A percentile compares a stretch with the other conserved stretches of the same genome.
Evolutionary conservation across 2,329 filamentous ascomycete species (phyloP).

Genomic region (Blumeria hordei): DNA sequence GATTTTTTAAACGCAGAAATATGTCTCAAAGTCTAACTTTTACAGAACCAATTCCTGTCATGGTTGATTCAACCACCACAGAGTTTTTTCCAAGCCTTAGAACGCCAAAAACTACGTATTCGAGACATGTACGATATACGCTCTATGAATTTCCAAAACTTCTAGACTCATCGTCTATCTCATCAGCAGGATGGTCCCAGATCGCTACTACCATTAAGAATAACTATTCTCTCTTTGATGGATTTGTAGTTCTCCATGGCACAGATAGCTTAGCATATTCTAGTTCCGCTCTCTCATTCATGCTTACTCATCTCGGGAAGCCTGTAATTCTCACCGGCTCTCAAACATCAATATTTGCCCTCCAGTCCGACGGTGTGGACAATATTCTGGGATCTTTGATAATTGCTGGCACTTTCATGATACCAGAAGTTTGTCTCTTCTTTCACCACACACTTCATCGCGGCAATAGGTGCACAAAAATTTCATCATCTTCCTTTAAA

Average conservation of each 20-base stretch:
- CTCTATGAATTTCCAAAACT: constrained; percentile 44
- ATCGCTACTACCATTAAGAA: constrained; percentile 32
- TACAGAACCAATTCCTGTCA: constrained; percentile 14
- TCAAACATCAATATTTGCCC: constrained; percentile 42
- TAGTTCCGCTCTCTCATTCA: constrained; percentile 46
- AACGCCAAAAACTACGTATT: constrained; percentile 38
- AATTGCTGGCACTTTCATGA: constrained; percentile 49
- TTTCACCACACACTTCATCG: constrained; percentile 49
- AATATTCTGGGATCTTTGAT: constrained; percentile 47
- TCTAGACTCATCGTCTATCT: constrained; percentile 47
- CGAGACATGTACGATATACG: constrained; percentile 39
- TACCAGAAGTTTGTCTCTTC: constrained; percentile 50
- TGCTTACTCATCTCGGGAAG: constrained; percentile 48
- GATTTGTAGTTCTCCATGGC: constrained; percentile 47
- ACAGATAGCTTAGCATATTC: constrained; percentile 49
- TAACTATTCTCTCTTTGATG: constrained; percentile 47
- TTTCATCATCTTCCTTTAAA: constrained; percentile 42
- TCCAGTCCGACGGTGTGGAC: constrained; percentile 48
- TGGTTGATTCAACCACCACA: constrained; percentile 8
- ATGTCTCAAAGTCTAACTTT: constrained; percentile 1
- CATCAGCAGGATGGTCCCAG: constrained; percentile 45
- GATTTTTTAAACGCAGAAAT: constrained; percentile 3
- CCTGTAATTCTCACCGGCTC: constrained; percentile 39
- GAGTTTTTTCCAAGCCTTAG: constrained; percentile 17
- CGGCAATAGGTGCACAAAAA: constrained; percentile 44